These are phyloP conservation scores for Rhynchosporium graminicola DNA, from an alignment of 2,329 filamentous ascomycete genomes.

Conservation along the genomic window DNA sequence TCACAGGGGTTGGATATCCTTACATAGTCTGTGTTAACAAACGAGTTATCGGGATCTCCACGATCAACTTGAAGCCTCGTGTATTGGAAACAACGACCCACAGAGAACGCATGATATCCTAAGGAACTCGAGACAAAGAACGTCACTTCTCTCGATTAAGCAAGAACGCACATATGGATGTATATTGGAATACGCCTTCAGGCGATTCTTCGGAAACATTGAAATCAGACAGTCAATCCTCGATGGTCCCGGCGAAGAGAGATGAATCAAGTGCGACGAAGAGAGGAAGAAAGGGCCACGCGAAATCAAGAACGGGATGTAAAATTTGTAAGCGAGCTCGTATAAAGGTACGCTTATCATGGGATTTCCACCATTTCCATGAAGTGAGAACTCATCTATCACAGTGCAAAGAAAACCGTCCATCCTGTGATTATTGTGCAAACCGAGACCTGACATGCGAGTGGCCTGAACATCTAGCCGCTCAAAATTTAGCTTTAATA, in stretches of 20 bases:
- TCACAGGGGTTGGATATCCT: too few species aligned
- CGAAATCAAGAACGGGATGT: constrained; percentile 65
- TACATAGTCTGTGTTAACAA: too few species aligned
- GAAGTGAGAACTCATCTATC: background rate
- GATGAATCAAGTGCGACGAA: constrained; percentile 15
- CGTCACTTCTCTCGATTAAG: background rate
- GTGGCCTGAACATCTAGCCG: constrained; percentile 55
- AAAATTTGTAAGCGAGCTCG: constrained; percentile 67
- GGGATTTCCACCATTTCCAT: too few species aligned
- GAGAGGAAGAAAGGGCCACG: constrained; percentile 51
- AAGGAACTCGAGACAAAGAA: background rate
- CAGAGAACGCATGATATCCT: too few species aligned
- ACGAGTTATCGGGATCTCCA: too few species aligned
- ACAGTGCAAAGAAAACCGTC: constrained; percentile 65
- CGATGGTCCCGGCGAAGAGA: background rate
- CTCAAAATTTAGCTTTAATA: constrained; percentile 45
- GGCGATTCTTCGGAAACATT: background rate
- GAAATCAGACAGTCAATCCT: background rate
- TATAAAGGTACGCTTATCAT: constrained; percentile 53
- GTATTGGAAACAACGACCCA: too few species aligned
- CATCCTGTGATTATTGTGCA: constrained; percentile 62
- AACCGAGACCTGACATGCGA: constrained; percentile 65
- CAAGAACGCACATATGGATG: background rate
- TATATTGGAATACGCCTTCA: background rate
- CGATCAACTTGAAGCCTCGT: too few species aligned